Evolutionary conservation across 768 basidiomycete species (phyloP), one percentile per base, ranked within the genome.

Genomic region (Glaciozyma martinii): DNA sequence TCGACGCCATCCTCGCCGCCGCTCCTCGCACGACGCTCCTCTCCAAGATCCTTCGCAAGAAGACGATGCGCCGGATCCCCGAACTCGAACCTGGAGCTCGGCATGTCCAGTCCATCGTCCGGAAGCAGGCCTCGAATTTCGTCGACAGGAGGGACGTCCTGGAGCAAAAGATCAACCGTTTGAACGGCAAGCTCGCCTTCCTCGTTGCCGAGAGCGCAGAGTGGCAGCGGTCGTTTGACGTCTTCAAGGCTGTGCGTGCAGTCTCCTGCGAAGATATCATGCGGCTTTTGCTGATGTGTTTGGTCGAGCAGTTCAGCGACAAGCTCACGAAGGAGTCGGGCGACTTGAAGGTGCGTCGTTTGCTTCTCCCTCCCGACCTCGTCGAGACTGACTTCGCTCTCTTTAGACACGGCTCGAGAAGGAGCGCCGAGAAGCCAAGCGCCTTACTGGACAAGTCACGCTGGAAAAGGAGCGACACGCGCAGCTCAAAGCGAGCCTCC

Each of bases 91-190:
- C 25, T 15, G 42, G 46, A 8, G 46, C 71, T 37, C 49, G 46
- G 18, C 71, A 62, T 21, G 60, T 66, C 1, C 70, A 69, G 37
- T 33, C 25, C 6, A 56, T 73, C 49, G 54, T 67, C 10, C 56
- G 70, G 59, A 57, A 53, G 8, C 72, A 91, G 87, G 18, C 90
- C 81, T 76, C 92, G 90, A 78, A 91, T 88, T 72, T 84, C 81
- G 75, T 94, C 90, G 74, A 97, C 90, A 43, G 92, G 88, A 56
- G 97, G 83, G 44, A 94, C 76, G 78, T 81, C 47, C 30, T 64
- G 46, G 61, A 66, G 30, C 54, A 49, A 15, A 33, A 47, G 32
- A 40, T 59, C 18, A 19, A 53, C 5, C 42, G 37, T n/a, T 60
- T 66, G 21, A 64, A 71, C 6, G 30, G 40, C 5, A 60, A 60